phyloP scores from a whole-genome alignment of 768 basidiomycete species.

The Cantharellus anzutake region DNA sequence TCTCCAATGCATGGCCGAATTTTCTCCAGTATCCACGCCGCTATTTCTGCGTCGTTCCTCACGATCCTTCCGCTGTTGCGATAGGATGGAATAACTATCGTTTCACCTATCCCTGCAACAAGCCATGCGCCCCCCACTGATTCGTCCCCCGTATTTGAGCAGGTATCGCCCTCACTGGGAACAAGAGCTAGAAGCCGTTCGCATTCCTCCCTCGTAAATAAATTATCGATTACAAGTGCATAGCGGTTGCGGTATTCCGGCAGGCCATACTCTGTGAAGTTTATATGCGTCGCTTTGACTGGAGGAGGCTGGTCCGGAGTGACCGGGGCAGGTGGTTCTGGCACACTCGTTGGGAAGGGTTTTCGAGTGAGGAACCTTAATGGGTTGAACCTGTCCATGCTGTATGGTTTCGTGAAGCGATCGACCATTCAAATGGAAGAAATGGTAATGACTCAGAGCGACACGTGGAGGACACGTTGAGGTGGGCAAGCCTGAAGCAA shows the following conservation, averaged over 20 bases:
- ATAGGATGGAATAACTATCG: constrained; percentile 1
- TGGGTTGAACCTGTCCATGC: too few relatives aligned
- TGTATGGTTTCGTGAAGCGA: too few relatives aligned
- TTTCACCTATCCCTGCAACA: constrained; percentile 1
- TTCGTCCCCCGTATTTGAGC: not conserved
- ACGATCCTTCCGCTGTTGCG: constrained; percentile 8
- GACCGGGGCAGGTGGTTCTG: not conserved
- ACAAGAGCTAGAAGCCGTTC: not conserved
- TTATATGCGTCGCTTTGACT: constrained; percentile 3
- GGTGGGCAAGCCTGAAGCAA: too few relatives aligned
- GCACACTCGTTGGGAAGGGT: not conserved
- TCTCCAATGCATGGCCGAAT: constrained; percentile 3
- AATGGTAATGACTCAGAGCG: too few relatives aligned
- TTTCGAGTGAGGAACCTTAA: too few relatives aligned
- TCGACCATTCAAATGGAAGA: too few relatives aligned
- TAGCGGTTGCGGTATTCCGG: constrained; percentile 5
- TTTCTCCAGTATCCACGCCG: constrained; percentile 7
- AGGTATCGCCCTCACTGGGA: not conserved
- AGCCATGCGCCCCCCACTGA: not conserved
- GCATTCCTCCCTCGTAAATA: constrained; percentile 6
- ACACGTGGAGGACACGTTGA: too few relatives aligned
- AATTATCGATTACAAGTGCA: constrained; percentile 9
- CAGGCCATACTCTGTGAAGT: constrained; percentile 5
- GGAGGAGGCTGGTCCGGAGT: constrained; percentile 3
- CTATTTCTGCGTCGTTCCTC: constrained; percentile 6